These are phyloP conservation scores for Penicillium expansum DNA, from an alignment of 2,329 filamentous ascomycete genomes.

Conservation along the genomic window DNA sequence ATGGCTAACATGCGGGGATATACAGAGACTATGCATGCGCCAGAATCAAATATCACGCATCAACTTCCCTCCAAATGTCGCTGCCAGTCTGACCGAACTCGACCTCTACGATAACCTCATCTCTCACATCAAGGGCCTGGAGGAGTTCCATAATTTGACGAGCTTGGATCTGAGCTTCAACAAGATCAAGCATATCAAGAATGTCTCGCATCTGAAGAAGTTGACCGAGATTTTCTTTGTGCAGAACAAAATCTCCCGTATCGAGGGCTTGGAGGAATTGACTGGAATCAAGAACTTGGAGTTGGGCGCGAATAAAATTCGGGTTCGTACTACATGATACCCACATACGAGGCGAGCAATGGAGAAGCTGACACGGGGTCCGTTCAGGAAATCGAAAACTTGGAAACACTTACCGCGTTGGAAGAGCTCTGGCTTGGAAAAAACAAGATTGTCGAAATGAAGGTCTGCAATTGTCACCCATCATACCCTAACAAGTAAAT, in stretches of 20 bases:
- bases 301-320: slow-evolving; percentile 86
- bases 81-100: slow-evolving; percentile 70
- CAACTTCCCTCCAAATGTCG: slow-evolving; percentile 67
- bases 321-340: slow-evolving; percentile 42
- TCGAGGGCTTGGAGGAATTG: slow-evolving; percentile 78
- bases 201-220: slow-evolving; percentile 71
- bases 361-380: slow-evolving; percentile 5
- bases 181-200: slow-evolving; percentile 98
- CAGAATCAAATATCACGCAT: slow-evolving; percentile 86
- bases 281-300: slow-evolving; percentile 78
- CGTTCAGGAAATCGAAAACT: slow-evolving; percentile 70
- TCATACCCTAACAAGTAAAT: neutral
- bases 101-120: slow-evolving; percentile 98
- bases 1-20: neutral
- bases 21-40: slow-evolving; percentile 74
- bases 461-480: slow-evolving; percentile 39
- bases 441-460: slow-evolving; percentile 89
- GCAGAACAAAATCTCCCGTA: slow-evolving; percentile 86
- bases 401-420: slow-evolving; percentile 73
- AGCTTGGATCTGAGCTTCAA: slow-evolving; percentile 94
- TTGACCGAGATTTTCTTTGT: slow-evolving; percentile 87
- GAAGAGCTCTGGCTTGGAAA: slow-evolving; percentile 92
- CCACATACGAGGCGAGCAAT: neutral
- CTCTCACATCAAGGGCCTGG: slow-evolving; percentile 77
- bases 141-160: slow-evolving; percentile 71